These are phyloP conservation scores for Schizochytrium sp. DNA, from an alignment of 108 stramenopile genomes.

Conservation along the genomic window DNA sequence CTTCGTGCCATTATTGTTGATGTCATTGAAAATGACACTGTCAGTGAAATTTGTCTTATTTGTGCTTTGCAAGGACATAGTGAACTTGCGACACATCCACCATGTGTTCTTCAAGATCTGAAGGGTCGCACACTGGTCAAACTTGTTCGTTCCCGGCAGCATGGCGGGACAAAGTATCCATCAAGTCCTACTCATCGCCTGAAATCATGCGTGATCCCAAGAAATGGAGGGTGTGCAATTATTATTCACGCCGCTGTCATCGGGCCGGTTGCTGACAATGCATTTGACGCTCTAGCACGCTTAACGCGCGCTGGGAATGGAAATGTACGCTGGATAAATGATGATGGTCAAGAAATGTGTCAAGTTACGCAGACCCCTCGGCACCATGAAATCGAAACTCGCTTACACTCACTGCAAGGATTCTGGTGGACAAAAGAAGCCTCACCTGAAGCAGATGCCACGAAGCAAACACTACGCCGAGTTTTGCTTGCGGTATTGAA, in stretches of 20 bases:
- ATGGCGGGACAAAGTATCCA: background rate
- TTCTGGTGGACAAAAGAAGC: slow-evolving; percentile 29
- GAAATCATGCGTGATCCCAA: background rate
- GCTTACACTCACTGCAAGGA: background rate
- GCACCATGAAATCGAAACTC: too few relatives aligned
- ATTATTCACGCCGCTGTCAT: background rate
- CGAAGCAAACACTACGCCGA: slow-evolving; percentile 2
- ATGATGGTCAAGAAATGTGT: background rate
- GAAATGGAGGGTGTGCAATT: background rate
- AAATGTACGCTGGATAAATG: background rate
- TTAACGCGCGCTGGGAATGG: background rate
- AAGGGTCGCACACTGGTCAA: background rate
- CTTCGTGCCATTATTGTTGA: background rate
- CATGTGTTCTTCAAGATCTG: background rate
- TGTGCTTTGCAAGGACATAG: background rate
- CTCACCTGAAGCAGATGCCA: background rate
- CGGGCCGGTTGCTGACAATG: slow-evolving; percentile 12
- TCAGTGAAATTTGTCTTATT: background rate
- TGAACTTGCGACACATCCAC: background rate
- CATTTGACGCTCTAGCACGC: background rate
- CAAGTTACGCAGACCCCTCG: background rate
- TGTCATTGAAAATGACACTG: background rate
- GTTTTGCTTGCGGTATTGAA: background rate
- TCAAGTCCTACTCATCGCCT: background rate
- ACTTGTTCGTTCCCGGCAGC: background rate